A percentile compares a stretch with the other conserved stretches of the same genome.
These are phyloP conservation scores for Vitis vinifera DNA, from an alignment of 164 flowering plant genomes.

Conservation along the genomic window DNA sequence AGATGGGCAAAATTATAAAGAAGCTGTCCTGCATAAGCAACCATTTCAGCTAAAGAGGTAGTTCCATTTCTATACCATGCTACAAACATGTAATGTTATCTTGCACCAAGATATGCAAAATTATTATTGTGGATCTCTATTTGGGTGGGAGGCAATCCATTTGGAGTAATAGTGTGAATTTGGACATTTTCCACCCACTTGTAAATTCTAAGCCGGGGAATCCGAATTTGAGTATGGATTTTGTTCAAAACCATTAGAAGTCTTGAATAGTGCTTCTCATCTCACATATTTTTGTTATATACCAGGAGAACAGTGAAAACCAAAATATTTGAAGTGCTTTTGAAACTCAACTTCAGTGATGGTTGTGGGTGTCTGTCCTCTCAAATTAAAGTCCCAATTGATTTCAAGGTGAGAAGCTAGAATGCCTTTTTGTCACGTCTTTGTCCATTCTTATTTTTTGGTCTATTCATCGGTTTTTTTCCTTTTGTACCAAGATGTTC, in stretches of 20 bases:
- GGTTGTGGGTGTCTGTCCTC: slow-evolving; percentile 66
- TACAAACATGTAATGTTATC: background rate
- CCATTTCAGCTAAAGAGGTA: slow-evolving; percentile 68
- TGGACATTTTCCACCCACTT: no score
- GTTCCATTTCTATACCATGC: background rate
- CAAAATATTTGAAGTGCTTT: slow-evolving; percentile 53
- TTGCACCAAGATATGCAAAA: background rate
- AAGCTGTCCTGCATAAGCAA: slow-evolving; percentile 47
- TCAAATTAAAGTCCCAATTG: slow-evolving; percentile 58
- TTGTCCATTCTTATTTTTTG: background rate
- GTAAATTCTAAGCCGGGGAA: no score
- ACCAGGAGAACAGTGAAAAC: slow-evolving; percentile 62
- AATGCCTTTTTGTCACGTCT: background rate
- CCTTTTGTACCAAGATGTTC: background rate
- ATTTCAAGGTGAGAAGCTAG: slow-evolving; percentile 61
- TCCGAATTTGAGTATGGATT: no score
- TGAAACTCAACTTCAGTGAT: slow-evolving; percentile 74
- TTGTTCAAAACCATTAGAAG: no score
- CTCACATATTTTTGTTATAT: background rate
- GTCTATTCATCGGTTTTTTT: background rate
- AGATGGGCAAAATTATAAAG: slow-evolving; percentile 52
- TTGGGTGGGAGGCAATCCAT: background rate
- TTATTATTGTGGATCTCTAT: background rate
- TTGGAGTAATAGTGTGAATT: background rate
- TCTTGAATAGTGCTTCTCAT: background rate